Conservation (phyloP, 2,329 filamentous ascomycete species). For the Epichloe typhina region DNA sequence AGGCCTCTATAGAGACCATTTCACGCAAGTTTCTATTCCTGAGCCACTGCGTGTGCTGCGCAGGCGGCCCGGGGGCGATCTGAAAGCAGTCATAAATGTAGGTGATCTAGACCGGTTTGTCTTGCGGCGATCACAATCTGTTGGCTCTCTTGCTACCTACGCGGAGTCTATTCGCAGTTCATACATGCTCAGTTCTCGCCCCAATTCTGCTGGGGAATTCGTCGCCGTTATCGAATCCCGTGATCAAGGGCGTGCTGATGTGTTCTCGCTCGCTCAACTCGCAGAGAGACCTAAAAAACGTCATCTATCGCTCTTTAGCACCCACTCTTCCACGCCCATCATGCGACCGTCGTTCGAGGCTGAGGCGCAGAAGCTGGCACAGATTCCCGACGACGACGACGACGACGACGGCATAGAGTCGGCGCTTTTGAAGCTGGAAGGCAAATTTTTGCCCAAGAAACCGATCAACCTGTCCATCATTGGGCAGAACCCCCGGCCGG, state of each 20-base stretch:
- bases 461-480: constrained; percentile 22
- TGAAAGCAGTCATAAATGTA: constrained; percentile 54
- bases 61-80: constrained; percentile 60
- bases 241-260: constrained; percentile 23
- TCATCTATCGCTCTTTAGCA: constrained; percentile 43
- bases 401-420: constrained; percentile 82
- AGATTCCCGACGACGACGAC: constrained; percentile 65
- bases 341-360: constrained; percentile 73
- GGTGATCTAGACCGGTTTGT: constrained; percentile 41
- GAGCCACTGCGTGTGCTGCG: constrained; percentile 51
- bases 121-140: constrained; percentile 41
- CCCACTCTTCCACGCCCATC: constrained; percentile 46
- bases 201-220: constrained; percentile 14
- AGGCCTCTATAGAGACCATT: constrained; percentile 33
- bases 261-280: constrained; percentile 46
- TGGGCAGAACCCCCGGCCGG: constrained; percentile 9
- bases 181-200: constrained; percentile 31
- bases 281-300: constrained; percentile 35
- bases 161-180: constrained; percentile 48
- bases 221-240: constrained; percentile 10
- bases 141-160: constrained; percentile 46
- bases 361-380: constrained; percentile 74
- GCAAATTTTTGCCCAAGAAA: constrained; percentile 55
- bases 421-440: constrained; percentile 84
- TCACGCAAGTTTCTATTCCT: constrained; percentile 26